phyloP scores from a whole-genome alignment of 2,329 filamentous ascomycete species.

The Penicillium sp. region DNA sequence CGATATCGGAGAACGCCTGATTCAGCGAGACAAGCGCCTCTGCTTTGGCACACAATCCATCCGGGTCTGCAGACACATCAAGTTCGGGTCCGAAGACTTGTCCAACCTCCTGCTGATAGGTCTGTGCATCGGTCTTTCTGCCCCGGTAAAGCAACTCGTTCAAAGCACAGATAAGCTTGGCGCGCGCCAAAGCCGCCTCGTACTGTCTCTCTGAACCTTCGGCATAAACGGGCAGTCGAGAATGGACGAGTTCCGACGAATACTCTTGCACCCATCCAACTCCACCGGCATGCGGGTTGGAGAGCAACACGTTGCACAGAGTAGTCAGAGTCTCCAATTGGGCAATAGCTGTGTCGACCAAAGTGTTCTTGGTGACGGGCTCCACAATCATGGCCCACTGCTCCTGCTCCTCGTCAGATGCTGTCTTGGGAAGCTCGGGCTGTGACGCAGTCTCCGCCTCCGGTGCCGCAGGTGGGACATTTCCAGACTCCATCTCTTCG shows the following conservation, averaged over 20 bases:
- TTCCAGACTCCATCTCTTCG: slow-evolving; percentile 38
- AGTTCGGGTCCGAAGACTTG: slow-evolving; percentile 44
- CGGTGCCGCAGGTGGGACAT: slow-evolving; percentile 11
- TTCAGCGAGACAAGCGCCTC: slow-evolving; percentile 59
- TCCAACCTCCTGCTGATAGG: slow-evolving; percentile 53
- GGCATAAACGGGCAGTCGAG: slow-evolving; percentile 58
- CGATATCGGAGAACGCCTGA: slow-evolving; percentile 45
- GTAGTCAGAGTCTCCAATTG: slow-evolving; percentile 60
- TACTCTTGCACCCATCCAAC: slow-evolving; percentile 62
- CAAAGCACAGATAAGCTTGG: slow-evolving; percentile 59
- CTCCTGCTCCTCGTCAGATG: slow-evolving; percentile 44
- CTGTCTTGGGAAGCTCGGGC: slow-evolving; percentile 13
- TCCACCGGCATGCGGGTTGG: slow-evolving; percentile 38
- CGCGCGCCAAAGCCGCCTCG: slow-evolving; percentile 57
- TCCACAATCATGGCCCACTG: slow-evolving; percentile 70
- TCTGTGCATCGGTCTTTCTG: slow-evolving; percentile 51
- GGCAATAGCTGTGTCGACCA: slow-evolving; percentile 69
- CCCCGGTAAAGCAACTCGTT: slow-evolving; percentile 60
- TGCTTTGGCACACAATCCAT: slow-evolving; percentile 57
- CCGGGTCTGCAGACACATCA: slow-evolving; percentile 47
- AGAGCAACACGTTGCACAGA: slow-evolving; percentile 53
- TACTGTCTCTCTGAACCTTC: slow-evolving; percentile 47
- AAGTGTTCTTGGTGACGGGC: slow-evolving; percentile 63
- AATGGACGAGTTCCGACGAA: slow-evolving; percentile 54
- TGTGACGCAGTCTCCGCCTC: slow-evolving; percentile 9